These are phyloP conservation scores for Mycena rebaudengoi DNA, from an alignment of 768 basidiomycete species.

Conservation along the genomic window DNA sequence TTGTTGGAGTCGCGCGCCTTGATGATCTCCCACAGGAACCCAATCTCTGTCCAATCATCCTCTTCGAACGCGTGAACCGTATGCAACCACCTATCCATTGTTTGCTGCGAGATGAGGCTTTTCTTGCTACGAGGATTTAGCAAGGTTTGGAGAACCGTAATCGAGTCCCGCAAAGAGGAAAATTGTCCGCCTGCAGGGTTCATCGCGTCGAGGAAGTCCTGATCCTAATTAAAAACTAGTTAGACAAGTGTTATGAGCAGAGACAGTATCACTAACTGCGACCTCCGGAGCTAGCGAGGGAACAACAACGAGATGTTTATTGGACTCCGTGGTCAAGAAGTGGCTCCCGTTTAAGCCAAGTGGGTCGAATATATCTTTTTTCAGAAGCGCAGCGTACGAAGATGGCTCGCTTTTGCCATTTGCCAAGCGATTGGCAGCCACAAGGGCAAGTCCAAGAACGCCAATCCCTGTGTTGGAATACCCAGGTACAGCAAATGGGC, in stretches of 20 bases:
- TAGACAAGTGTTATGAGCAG: background rate
- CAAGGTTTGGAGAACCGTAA: constrained; percentile 41
- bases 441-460: constrained; percentile 44
- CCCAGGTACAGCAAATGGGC: constrained; percentile 44
- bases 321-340: constrained; percentile 40
- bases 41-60: constrained; percentile 37
- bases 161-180: constrained; percentile 46
- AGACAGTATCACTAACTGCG: constrained; percentile 32
- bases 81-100: constrained; percentile 39
- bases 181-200: constrained; percentile 53
- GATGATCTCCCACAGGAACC: constrained; percentile 41
- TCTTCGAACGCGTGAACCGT: constrained; percentile 40
- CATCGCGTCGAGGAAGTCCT: constrained; percentile 46
- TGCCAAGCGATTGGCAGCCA: constrained; percentile 38
- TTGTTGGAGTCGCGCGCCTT: constrained; percentile 34
- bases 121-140: constrained; percentile 38
- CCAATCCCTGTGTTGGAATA: constrained; percentile 53
- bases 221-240: constrained; percentile 37
- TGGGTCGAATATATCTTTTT: constrained; percentile 48
- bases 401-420: constrained; percentile 15
- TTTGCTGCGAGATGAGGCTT: constrained; percentile 30
- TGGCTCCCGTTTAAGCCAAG: constrained; percentile 43
- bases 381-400: constrained; percentile 42
- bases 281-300: constrained; percentile 38
- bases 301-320: constrained; percentile 38